A percentile compares a stretch with the other conserved stretches of the same genome.
Evolutionary conservation across 148 eudicot genomes (phyloP).

Genomic region (Rhododendron mucronatum): DNA sequence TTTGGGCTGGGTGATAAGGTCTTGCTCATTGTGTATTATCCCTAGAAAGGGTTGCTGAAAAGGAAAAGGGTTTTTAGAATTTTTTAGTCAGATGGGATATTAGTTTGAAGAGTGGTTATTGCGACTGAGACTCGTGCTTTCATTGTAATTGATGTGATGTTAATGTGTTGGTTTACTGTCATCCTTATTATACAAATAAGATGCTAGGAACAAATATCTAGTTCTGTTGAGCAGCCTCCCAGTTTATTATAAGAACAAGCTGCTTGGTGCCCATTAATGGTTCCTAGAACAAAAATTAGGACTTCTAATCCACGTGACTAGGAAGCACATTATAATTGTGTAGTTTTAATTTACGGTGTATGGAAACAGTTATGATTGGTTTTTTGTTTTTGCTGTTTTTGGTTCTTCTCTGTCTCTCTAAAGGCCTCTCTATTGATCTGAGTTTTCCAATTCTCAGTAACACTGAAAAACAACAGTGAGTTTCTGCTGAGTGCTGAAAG

Average conservation of each 20-base stretch:
- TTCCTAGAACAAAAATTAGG: background rate
- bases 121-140: background rate
- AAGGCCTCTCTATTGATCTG: background rate
- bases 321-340: background rate
- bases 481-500: slow-evolving; percentile 8
- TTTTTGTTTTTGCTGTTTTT: background rate
- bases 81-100: background rate
- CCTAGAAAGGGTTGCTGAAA: background rate
- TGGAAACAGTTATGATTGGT: background rate
- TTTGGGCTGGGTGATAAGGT: background rate
- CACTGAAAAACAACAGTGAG: background rate
- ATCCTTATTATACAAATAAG: background rate
- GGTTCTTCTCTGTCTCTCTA: background rate
- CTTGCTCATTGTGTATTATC: background rate
- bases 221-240: background rate
- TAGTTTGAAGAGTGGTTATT: background rate
- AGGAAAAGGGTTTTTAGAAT: background rate
- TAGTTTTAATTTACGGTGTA: background rate
- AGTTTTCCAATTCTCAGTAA: background rate
- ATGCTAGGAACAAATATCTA: background rate
- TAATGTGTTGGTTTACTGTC: background rate
- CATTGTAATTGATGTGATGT: background rate
- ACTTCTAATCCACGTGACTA: background rate
- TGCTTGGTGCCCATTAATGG: background rate
- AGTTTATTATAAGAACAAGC: background rate